Evolutionary conservation across 164 flowering plant species (phyloP).

Genomic region (Magnolia sinica): DNA sequence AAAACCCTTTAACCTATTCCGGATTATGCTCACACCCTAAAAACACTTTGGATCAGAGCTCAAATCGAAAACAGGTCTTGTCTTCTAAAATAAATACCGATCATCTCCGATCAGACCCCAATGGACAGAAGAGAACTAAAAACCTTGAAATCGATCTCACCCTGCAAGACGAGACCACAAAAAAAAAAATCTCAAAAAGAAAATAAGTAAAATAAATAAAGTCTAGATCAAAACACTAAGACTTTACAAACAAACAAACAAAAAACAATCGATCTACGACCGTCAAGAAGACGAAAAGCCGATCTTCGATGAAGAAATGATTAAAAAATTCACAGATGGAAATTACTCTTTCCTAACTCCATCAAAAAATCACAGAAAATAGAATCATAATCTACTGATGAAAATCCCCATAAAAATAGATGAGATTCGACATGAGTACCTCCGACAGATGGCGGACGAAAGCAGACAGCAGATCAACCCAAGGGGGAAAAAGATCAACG

Average conservation of each 20-base stretch:
- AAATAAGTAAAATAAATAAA: background rate
- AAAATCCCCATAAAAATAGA: background rate
- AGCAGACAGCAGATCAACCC: background rate
- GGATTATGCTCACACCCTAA: background rate
- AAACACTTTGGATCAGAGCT: background rate
- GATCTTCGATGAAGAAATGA: background rate
- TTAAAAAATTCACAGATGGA: background rate
- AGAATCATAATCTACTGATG: background rate
- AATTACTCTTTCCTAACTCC: background rate
- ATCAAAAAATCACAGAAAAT: background rate
- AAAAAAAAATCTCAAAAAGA: background rate
- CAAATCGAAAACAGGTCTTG: slow-evolving; percentile 10
- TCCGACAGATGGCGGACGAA: background rate
- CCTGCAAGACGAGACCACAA: background rate
- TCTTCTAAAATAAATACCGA: background rate
- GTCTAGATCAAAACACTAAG: background rate
- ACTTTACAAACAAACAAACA: background rate
- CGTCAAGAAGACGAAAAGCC: background rate
- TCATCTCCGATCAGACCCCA: slow-evolving; percentile 8
- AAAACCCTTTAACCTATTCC: slow-evolving; percentile 7
- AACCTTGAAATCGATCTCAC: background rate
- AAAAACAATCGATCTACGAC: background rate
- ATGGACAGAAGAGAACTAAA: background rate
- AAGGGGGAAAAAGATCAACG: too few species aligned
- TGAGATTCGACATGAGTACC: background rate